Conservation (phyloP, 2,329 filamentous ascomycete species). For the Cladosporium sphaerospermum region DNA sequence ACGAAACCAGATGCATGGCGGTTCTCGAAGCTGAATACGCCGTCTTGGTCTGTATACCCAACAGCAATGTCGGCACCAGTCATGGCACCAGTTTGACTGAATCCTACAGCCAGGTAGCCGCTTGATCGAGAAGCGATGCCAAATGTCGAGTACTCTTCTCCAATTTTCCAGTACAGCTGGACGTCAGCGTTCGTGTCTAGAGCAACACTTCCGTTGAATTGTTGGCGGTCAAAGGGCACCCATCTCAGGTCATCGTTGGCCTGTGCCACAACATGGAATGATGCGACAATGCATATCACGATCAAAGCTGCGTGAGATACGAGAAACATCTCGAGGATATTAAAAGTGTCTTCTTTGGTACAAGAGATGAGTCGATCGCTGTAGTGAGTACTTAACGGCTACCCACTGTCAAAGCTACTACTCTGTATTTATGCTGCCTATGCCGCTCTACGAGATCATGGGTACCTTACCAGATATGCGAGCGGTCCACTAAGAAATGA, state of each 20-base stretch:
- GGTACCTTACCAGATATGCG: no score
- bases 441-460: no score
- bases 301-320: no score
- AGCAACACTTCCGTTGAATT: slow-evolving; percentile 13
- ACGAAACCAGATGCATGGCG: slow-evolving; percentile 16
- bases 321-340: no score
- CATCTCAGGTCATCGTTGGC: slow-evolving; percentile 10
- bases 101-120: slow-evolving; percentile 18
- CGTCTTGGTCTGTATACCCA: slow-evolving; percentile 13
- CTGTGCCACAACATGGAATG: slow-evolving; percentile 9
- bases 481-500: no score
- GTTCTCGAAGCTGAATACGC: slow-evolving; percentile 16
- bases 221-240: slow-evolving; percentile 15
- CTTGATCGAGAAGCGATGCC: slow-evolving; percentile 17
- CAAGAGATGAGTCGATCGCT: no score
- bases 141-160: slow-evolving; percentile 17
- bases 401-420: no score
- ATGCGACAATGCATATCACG: no score
- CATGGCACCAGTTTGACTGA: slow-evolving; percentile 19
- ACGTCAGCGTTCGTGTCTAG: slow-evolving; percentile 15
- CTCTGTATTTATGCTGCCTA: no score
- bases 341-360: no score
- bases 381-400: no score
- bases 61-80: slow-evolving; percentile 18
- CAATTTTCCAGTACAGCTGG: slow-evolving; percentile 18